Evolutionary conservation across 1,284 basidiomycete genomes (phyloP).

Genomic region (Entoloma clypeatum): DNA sequence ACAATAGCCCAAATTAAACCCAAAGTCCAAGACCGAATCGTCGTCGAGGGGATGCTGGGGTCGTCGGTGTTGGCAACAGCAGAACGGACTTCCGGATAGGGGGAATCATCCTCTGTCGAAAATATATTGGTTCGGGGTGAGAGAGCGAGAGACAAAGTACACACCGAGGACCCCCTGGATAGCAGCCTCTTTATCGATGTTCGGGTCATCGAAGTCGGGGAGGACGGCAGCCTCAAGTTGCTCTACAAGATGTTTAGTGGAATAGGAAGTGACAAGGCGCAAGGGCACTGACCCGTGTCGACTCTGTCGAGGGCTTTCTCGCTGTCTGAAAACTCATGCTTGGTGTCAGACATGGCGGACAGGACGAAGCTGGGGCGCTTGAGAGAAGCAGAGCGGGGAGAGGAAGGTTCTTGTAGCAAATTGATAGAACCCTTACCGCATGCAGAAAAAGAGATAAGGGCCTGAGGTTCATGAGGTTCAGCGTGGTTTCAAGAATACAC

Average conservation of each 20-base stretch:
- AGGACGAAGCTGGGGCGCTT: conserved; percentile 22
- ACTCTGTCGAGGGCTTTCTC: conserved; percentile 10
- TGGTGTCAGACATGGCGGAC: conserved; percentile 27
- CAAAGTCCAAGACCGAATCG: conserved; percentile 60
- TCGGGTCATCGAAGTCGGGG: conserved; percentile 61
- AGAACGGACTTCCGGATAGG: conserved; percentile 74
- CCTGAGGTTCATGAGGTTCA: not conserved
- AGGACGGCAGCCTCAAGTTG: conserved; percentile 28
- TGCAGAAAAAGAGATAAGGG: conserved; percentile 14
- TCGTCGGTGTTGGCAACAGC: conserved; percentile 76
- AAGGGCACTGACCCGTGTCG: conserved; percentile 15
- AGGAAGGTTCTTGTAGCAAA: conserved; percentile 24
- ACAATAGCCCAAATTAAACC: conserved; percentile 57
- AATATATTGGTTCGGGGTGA: not conserved
- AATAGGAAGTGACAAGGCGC: not conserved
- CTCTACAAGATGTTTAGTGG: conserved; percentile 16
- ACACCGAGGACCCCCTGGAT: conserved; percentile 37
- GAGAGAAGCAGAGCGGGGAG: conserved; percentile 2
- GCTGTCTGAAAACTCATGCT: conserved; percentile 19
- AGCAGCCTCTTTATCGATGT: conserved; percentile 48
- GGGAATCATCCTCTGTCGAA: conserved; percentile 40
- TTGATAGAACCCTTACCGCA: conserved; percentile 9
- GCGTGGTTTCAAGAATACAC: too few relatives aligned
- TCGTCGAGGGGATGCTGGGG: conserved; percentile 54
- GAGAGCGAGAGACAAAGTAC: not conserved